phyloP scores from a whole-genome alignment of 2,329 filamentous ascomycete species.

The Diaporthe ilicicola region DNA sequence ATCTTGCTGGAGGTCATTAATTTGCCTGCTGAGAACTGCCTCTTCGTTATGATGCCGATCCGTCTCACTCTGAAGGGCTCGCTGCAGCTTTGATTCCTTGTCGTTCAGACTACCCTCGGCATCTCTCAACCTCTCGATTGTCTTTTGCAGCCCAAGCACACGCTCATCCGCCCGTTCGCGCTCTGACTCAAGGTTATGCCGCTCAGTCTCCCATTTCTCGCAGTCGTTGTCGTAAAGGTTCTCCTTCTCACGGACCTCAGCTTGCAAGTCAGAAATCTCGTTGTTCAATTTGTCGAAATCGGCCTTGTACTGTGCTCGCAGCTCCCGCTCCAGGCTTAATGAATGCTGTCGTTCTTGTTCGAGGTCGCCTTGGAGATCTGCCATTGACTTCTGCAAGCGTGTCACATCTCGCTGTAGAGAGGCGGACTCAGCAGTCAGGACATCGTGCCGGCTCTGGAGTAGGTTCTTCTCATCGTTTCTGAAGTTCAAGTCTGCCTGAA shows the following conservation, averaged over 20 bases:
- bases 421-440: slow-evolving; percentile 70
- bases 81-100: slow-evolving; percentile 73
- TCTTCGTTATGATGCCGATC: slow-evolving; percentile 79
- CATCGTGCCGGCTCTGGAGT: slow-evolving; percentile 74
- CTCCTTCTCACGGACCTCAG: slow-evolving; percentile 74
- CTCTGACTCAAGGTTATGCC: slow-evolving; percentile 70
- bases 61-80: slow-evolving; percentile 74
- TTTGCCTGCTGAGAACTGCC: slow-evolving; percentile 73
- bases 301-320: slow-evolving; percentile 61
- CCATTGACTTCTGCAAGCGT: slow-evolving; percentile 54
- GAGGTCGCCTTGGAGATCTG: slow-evolving; percentile 58
- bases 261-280: slow-evolving; percentile 70
- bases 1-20: slow-evolving; percentile 77
- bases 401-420: slow-evolving; percentile 72
- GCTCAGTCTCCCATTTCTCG: slow-evolving; percentile 77
- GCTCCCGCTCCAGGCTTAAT: slow-evolving; percentile 67
- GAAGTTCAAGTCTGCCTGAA: slow-evolving; percentile 67
- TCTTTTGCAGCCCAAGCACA: slow-evolving; percentile 72
- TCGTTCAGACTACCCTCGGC: slow-evolving; percentile 72
- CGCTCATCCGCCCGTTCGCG: slow-evolving; percentile 73
- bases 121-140: slow-evolving; percentile 75
- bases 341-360: slow-evolving; percentile 65
- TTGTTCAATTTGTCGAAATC: slow-evolving; percentile 64
- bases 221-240: slow-evolving; percentile 75
- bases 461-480: slow-evolving; percentile 73